These are phyloP conservation scores for Mycena floridula DNA, from an alignment of 768 basidiomycete species.

Conservation along the genomic window DNA sequence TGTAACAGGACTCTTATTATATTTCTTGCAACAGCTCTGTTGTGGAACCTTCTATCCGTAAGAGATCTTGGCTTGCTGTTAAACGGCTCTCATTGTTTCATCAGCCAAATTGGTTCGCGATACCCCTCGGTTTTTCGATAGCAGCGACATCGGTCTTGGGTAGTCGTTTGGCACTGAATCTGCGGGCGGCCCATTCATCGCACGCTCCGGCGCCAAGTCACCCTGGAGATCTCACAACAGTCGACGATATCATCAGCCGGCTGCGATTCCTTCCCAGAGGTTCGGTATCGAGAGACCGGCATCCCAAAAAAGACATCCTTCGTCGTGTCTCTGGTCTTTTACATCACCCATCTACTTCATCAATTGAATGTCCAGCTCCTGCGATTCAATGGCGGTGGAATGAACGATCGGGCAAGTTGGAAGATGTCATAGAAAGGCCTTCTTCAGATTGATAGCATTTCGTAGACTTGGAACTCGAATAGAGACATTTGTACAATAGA, in stretches of 20 bases:
- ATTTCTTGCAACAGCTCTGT: not conserved
- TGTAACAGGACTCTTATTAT: not conserved
- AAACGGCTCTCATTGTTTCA: not conserved
- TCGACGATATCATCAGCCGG: not conserved
- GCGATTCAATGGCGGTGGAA: not conserved
- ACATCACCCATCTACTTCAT: not conserved
- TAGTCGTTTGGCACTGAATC: slow-evolving; percentile 19
- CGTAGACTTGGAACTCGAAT: not conserved
- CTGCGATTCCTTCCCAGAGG: not conserved
- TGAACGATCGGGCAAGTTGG: not conserved
- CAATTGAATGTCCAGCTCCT: not conserved
- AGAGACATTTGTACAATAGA: not conserved
- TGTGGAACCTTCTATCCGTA: not conserved
- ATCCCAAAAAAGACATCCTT: not conserved
- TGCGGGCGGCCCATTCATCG: slow-evolving; percentile 20
- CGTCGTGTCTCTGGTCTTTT: not conserved
- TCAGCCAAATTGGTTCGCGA: slow-evolving; percentile 16
- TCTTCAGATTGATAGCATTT: no score
- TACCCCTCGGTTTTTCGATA: slow-evolving; percentile 17
- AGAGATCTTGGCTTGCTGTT: no score
- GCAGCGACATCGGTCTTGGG: slow-evolving; percentile 21
- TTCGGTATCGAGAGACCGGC: not conserved
- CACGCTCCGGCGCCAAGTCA: no score
- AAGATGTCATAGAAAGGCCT: no score
- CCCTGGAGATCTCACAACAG: no score